Base-by-base conservation (phyloP, 1,284 basidiomycete species). In the Apiotrichum gracile region DNA sequence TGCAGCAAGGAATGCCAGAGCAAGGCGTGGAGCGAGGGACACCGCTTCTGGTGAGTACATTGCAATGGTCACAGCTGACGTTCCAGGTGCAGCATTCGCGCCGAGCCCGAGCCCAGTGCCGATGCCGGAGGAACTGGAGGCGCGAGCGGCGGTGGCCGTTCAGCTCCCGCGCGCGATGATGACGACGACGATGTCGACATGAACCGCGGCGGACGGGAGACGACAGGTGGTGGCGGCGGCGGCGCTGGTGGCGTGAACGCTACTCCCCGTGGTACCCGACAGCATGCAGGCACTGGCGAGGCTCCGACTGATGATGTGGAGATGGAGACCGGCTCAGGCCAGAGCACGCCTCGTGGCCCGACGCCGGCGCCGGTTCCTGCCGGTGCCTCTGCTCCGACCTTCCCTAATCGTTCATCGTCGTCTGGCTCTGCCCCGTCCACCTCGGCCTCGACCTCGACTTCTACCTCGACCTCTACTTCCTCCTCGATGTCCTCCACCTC, bases 1-100 rank as follows among this genome's bases (percentile, higher is more conserved):
- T 98, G 96, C 72, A 90, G 89, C 51, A 97, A 97, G 75, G 88
- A 92, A 63, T 98, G 96, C 73, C 94, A 98, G 78, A 91, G 88
- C 66, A 90, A 87, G 34, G 93, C 92, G 2, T 98, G 93, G 96
- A 88, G 87, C 61, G 91, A 93, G 67, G 94, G 96, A 0, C 94
- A 98, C 73, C 81, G 94, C 49, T 97, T 74, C 61, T 75, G 74
- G 73, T 75, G 52, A 55, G 72, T 64, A 35, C 16, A 17, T 19
- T 5, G 13, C 33, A 25, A 16, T 19, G 37, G 29, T 19, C n/a
- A 17, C 26, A n/a, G 8, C 51, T 39, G 16, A 49, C 29, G 14
- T n/a, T 34, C 13, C 52, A 68, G 65, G 63, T 68, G 66, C 42
- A 62, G 57, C 35, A 55, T 64, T 5, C 55, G 65, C 1, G 56